A percentile compares a stretch with the other conserved stretches of the same genome.
These are phyloP conservation scores for Metarhizium album DNA, from an alignment of 2,329 filamentous ascomycete genomes.

Conservation along the genomic window DNA sequence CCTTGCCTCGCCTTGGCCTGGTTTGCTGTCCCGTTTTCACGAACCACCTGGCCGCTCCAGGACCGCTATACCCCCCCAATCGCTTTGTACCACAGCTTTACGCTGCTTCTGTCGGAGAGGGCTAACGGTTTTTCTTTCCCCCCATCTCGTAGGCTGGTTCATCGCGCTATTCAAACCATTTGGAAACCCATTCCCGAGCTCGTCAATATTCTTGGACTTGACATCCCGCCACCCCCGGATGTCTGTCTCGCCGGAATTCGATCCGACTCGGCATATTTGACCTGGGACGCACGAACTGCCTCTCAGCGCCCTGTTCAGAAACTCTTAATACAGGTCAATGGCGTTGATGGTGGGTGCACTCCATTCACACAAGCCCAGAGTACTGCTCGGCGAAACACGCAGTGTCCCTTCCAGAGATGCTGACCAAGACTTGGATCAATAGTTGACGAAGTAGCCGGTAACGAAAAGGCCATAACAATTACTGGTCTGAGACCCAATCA, in stretches of 20 bases:
- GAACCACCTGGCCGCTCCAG: not conserved
- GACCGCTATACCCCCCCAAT: not conserved
- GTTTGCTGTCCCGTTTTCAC: not conserved
- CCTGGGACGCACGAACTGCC: conserved; percentile 67
- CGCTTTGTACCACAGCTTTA: not conserved
- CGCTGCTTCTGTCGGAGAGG: not conserved
- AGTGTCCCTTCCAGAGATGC: not conserved
- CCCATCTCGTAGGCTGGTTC: conserved; percentile 53
- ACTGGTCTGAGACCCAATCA: conserved; percentile 76
- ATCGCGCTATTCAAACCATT: conserved; percentile 78
- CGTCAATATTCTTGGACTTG: conserved; percentile 82
- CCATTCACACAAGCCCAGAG: not conserved
- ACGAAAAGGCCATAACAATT: conserved; percentile 62
- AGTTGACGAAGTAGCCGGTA: conserved; percentile 69
- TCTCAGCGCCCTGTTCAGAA: conserved; percentile 61
- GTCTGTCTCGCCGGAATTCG: conserved; percentile 86
- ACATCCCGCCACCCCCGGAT: conserved; percentile 81
- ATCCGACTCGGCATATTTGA: conserved; percentile 75
- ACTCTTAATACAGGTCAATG: conserved; percentile 89
- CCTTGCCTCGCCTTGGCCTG: conserved; percentile 1
- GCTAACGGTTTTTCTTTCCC: conserved; percentile 9
- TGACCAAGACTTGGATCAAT: not conserved
- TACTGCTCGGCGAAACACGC: not conserved
- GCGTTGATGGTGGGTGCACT: conserved; percentile 61
- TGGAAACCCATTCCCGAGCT: conserved; percentile 86